These are phyloP conservation scores for Aspergillus transmontanensis DNA, from an alignment of 2,329 filamentous ascomycete species.

Conservation along the genomic window DNA sequence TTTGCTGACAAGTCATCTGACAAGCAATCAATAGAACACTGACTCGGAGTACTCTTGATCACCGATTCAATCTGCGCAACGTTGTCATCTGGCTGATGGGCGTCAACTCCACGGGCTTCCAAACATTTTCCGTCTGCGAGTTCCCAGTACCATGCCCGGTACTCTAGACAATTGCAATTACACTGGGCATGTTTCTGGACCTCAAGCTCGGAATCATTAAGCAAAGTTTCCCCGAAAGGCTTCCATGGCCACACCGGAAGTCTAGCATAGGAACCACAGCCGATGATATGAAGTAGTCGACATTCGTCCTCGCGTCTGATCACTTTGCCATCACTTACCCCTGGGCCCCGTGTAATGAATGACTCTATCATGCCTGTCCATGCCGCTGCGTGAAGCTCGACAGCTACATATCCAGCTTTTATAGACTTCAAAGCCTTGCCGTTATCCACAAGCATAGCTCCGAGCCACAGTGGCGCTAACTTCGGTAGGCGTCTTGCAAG, in stretches of 20 bases:
- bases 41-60: not conserved
- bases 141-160: slow-evolving; percentile 24
- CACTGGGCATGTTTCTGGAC: slow-evolving; percentile 25
- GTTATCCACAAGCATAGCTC: slow-evolving; percentile 17
- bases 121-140: slow-evolving; percentile 8
- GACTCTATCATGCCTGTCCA: slow-evolving; percentile 21
- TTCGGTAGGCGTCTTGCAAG: not conserved
- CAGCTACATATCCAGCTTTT: slow-evolving; percentile 12
- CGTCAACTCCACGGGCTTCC: no score
- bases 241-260: slow-evolving; percentile 24
- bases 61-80: not conserved
- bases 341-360: slow-evolving; percentile 20
- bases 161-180: slow-evolving; percentile 22
- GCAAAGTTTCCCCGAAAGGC: slow-evolving; percentile 21
- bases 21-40: not conserved
- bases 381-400: slow-evolving; percentile 22
- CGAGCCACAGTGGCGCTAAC: slow-evolving; percentile 22
- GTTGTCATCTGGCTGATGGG: not conserved
- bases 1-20: slow-evolving; percentile 12
- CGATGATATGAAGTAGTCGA: slow-evolving; percentile 23
- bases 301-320: slow-evolving; percentile 26
- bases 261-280: slow-evolving; percentile 15
- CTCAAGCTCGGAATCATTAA: slow-evolving; percentile 21
- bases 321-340: slow-evolving; percentile 1
- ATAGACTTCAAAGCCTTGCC: slow-evolving; percentile 16